phyloP scores from a whole-genome alignment of 2,329 filamentous ascomycete species.

The Tolypocladium inflatum region DNA sequence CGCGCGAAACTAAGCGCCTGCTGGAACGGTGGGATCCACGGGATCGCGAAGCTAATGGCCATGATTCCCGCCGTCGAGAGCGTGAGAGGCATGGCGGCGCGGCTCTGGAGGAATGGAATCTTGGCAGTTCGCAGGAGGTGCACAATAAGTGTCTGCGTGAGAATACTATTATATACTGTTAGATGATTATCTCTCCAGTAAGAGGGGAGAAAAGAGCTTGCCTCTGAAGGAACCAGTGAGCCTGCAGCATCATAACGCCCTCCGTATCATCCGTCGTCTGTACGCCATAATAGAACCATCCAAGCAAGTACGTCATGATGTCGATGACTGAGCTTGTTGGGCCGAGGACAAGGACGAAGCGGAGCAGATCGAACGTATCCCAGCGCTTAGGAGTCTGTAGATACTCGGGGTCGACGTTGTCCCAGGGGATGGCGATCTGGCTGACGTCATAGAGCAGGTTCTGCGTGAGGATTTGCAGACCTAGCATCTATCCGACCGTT shows the following conservation, averaged over 20 bases:
- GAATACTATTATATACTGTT: conserved; percentile 4
- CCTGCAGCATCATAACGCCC: conserved; percentile 10
- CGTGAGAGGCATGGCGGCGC: conserved; percentile 9
- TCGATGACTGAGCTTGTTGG: conserved; percentile 18
- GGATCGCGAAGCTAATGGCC: conserved; percentile 14
- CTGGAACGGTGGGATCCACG: conserved; percentile 14
- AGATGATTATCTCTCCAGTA: too few relatives aligned
- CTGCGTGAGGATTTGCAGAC: conserved; percentile 16
- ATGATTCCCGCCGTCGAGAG: conserved; percentile 15
- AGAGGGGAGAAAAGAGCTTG: background rate
- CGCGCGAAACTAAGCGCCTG: conserved; percentile 9
- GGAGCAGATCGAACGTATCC: conserved; percentile 16
- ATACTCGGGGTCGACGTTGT: conserved; percentile 15
- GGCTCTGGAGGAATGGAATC: conserved; percentile 15
- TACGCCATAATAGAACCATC: conserved; percentile 15
- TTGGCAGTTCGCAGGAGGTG: conserved; percentile 16
- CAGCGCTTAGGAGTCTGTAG: conserved; percentile 14
- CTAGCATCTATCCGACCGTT: conserved; percentile 9
- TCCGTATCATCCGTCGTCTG: conserved; percentile 5
- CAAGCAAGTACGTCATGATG: conserved; percentile 11
- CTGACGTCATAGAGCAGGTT: conserved; percentile 20
- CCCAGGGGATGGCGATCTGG: conserved; percentile 19
- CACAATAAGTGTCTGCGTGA: conserved; percentile 18
- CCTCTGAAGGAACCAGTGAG: conserved; percentile 17
- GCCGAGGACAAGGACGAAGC: conserved; percentile 16